These are phyloP conservation scores for Ganoderma lingzhi DNA, from an alignment of 1,284 basidiomycete genomes.

Conservation along the genomic window DNA sequence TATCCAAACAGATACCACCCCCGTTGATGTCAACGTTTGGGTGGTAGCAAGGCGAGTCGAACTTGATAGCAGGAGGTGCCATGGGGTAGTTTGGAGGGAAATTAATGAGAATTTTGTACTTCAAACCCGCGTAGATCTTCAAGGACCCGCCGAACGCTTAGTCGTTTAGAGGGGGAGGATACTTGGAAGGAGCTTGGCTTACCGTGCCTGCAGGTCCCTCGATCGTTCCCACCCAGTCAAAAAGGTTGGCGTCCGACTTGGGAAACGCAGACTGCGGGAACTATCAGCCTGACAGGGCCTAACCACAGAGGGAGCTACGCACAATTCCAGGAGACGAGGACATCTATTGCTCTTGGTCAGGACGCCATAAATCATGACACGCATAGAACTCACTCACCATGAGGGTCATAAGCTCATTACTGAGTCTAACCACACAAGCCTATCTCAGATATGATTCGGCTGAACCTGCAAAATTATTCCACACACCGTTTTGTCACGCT, in stretches of 20 bases:
- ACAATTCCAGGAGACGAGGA: conserved; percentile 86
- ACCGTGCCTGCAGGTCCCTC: conserved; percentile 82
- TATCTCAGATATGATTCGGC: conserved; percentile 14
- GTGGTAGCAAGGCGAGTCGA: conserved; percentile 86
- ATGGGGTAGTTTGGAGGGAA: conserved; percentile 90
- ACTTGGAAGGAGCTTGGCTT: conserved; percentile 12
- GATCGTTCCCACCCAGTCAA: conserved; percentile 87
- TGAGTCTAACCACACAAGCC: conserved; percentile 54
- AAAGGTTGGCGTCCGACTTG: conserved; percentile 81
- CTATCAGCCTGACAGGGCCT: background rate
- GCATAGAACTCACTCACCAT: conserved; percentile 63
- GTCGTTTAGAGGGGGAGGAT: conserved; percentile 1
- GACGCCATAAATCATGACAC: background rate
- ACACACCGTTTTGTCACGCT: conserved; percentile 82
- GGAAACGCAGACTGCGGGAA: conserved; percentile 79
- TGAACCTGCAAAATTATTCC: conserved; percentile 11
- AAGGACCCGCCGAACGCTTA: conserved; percentile 16
- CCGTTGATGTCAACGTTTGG: conserved; percentile 84
- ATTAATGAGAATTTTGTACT: conserved; percentile 81
- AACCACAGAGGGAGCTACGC: conserved; percentile 34
- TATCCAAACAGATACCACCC: conserved; percentile 87
- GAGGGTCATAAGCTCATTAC: conserved; percentile 84
- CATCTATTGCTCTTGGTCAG: conserved; percentile 60
- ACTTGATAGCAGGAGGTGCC: conserved; percentile 80
- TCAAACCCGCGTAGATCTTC: conserved; percentile 79